Base-by-base conservation (phyloP, 176 grass and related monocot species). In the Aegilops sharonensis region DNA sequence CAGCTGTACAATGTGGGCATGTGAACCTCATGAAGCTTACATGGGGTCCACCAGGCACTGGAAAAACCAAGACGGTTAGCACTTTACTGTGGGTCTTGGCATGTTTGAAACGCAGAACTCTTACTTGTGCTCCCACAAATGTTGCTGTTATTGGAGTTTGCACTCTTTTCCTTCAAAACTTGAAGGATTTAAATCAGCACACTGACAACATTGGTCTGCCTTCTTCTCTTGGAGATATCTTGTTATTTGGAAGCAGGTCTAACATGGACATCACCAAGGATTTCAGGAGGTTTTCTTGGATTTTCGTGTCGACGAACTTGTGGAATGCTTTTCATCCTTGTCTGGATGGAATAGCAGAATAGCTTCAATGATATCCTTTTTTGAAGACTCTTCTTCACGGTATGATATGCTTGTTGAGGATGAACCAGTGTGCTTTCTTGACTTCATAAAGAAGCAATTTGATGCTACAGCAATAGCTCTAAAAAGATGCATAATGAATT, bases 31-130 rank as follows among this genome's bases (percentile, higher is more conserved):
- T 89, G 9, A 86, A 93, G 80, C 90, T 97, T 87, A 83, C 93
- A 61, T 91, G 95, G 90, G 95, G 95, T 2, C 95, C 95, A 81
- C 95, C 92, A 81, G 95, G 95, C 48, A 94, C 92, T n/a, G 90
- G 95, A 40, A 94, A 97, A 63, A 97, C 95, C 32, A 97, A 90
- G 54, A 97, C 89, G 1, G 62, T 89, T 39, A 73, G 86, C 80
- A 31, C 89, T 57, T 47, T 94, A 32, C 78, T 97, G 60, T 94
- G 86, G 90, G 64, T 45, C 67, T 73, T 97, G 84, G 68, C 76
- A 11, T 67, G 75, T 65, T 82, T 94, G 68, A 91, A 94, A 75
- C 73, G 80, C 74, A 86, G 90, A 78, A 91, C 92, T 59, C 90
- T 97, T 40, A 88, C 84, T 72, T 97, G 95, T 79, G 90, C 92